A percentile compares a stretch with the other conserved stretches of the same genome.
Evolutionary conservation across 2,329 filamentous ascomycete species (phyloP).

Genomic region (Xylariaceae sp.): DNA sequence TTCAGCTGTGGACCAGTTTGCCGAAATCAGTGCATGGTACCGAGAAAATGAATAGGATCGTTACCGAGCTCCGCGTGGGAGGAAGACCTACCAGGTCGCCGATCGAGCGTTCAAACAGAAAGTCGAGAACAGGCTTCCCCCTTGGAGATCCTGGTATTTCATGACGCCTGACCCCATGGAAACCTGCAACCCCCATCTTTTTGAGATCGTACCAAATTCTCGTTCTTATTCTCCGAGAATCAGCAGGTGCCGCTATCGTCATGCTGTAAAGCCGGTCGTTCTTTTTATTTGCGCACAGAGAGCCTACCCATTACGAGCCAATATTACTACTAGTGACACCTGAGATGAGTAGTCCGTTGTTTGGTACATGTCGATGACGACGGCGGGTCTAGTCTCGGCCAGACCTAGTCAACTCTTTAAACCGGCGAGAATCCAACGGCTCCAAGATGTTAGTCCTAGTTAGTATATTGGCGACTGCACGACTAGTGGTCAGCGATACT

Average conservation of each 20-base stretch:
- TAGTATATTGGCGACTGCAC: constrained; percentile 13
- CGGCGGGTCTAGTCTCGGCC: constrained; percentile 19
- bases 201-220: constrained; percentile 16
- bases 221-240: constrained; percentile 13
- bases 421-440: constrained; percentile 10
- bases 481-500: constrained; percentile 19
- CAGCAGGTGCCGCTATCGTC: constrained; percentile 10
- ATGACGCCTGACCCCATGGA: constrained; percentile 25
- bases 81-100: constrained; percentile 5
- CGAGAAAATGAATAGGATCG: constrained; percentile 9
- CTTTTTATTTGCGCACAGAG: too few relatives aligned
- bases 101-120: constrained; percentile 2
- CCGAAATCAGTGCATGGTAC: constrained; percentile 17
- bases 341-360: constrained; percentile 10
- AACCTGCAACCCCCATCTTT: constrained; percentile 11
- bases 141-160: constrained; percentile 13
- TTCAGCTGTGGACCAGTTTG: constrained; percentile 12
- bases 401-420: constrained; percentile 11
- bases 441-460: constrained; percentile 12
- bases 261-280: constrained; percentile 17
- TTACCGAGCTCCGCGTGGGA: constrained; percentile 9
- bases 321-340: constrained; percentile 16
- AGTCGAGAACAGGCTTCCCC: constrained; percentile 21
- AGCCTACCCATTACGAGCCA: too few relatives aligned
- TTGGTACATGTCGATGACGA: constrained; percentile 24